Evolutionary conservation across 2,329 filamentous ascomycete genomes (phyloP).

Genomic region (Plectosphaerella cucumerina): DNA sequence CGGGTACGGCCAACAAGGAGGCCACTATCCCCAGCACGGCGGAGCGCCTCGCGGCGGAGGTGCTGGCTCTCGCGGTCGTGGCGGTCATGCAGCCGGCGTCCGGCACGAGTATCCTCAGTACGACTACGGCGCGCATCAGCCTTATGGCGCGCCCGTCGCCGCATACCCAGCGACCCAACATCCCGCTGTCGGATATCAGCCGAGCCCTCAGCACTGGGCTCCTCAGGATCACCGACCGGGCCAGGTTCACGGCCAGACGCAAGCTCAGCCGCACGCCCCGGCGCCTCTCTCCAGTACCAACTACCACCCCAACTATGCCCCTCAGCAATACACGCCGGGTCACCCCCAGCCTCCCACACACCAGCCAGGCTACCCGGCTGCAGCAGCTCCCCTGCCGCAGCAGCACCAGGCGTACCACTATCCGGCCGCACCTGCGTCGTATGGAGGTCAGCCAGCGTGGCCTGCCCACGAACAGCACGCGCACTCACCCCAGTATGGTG

Average conservation of each 20-base stretch:
- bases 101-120: slow-evolving; percentile 40
- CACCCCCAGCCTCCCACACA: slow-evolving; percentile 29
- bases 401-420: neutral
- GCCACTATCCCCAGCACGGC: slow-evolving; percentile 32
- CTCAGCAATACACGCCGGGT: slow-evolving; percentile 37
- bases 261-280: slow-evolving; percentile 40
- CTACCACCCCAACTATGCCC: slow-evolving; percentile 57
- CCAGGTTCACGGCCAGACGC: slow-evolving; percentile 5
- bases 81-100: slow-evolving; percentile 30
- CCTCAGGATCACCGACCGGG: slow-evolving; percentile 18
- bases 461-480: neutral
- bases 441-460: neutral
- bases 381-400: neutral
- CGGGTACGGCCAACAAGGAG: slow-evolving; percentile 33
- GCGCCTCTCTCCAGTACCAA: slow-evolving; percentile 47
- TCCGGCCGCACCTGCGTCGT: neutral
- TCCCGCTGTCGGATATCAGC: slow-evolving; percentile 31
- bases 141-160: slow-evolving; percentile 17
- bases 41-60: slow-evolving; percentile 33
- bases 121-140: slow-evolving; percentile 35
- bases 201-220: slow-evolving; percentile 35
- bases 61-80: slow-evolving; percentile 31
- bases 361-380: neutral
- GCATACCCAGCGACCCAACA: slow-evolving; percentile 27
- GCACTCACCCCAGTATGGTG: slow-evolving; percentile 10